Base-by-base conservation (phyloP, 306 rosid genomes). In the Trichosanthes truncata region DNA sequence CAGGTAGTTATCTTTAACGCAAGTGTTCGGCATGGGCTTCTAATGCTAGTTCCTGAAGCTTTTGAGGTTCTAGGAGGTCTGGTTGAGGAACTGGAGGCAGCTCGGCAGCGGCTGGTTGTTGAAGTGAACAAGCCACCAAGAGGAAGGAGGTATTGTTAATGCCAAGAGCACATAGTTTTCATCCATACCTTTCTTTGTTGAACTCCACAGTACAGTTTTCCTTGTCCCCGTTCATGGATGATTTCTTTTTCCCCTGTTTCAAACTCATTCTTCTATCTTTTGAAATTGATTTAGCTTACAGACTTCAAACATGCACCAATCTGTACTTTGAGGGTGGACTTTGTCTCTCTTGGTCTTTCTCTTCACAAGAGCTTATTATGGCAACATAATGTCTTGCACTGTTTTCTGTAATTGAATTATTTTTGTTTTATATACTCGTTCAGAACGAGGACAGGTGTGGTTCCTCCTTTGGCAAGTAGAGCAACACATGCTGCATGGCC, bases 401-500 rank as follows among this genome's bases (percentile, higher is more conserved):
- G 23, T 65, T 25, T 78, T 57, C 12, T 57, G 14, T 41, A 23
- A n/a, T 59, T n/a, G 33, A 23, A 40, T 60, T 11, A 78, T 38
- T 29, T 31, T 31, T 49, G 46, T 15, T 56, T 20, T 51, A 7
- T 75, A 40, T 83, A 43, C 55, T 85, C 66, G 9, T 82, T 86
- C 90, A 95, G 97, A 86, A 95, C 91, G 4, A 87, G 85, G 84
- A 86, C 81, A 43, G 93, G 92, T 76, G 88, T 57, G n/a, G 81
- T 91, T 80, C 97, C 95, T 82, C 88, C 97, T 68, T 81, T 95
- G 80, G 87, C 93, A 46, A 85, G 89, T 35, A 88, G 97, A 85
- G 97, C 92, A 84, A 84, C 97, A 61, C 88, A 74, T 87, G 96
- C 97, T 78, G 97, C 97, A 68, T 95, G 97, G 98, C 89, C 92